Percentiles rank a stretch among this genome's conserved stretches.
Evolutionary conservation across 108 stramenopile genomes (phyloP).

Genomic region (Pseudonitzschia multiseries): DNA sequence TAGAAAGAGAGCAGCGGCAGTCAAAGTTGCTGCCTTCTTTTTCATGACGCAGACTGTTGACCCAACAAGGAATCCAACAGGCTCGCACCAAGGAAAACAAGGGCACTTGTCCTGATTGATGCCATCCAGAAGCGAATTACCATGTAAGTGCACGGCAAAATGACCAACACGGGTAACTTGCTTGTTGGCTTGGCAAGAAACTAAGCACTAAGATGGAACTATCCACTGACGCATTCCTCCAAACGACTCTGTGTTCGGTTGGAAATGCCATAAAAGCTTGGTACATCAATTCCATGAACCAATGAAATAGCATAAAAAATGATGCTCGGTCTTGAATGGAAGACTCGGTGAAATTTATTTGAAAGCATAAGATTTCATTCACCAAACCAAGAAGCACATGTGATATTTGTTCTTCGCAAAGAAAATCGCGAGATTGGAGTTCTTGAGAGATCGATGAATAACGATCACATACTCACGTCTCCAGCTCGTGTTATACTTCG

Average conservation of each 20-base stretch:
- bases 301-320: constrained; percentile 73
- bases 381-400: constrained; percentile 58
- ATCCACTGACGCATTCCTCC: constrained; percentile 63
- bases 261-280: constrained; percentile 73
- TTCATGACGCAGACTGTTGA: constrained; percentile 64
- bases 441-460: constrained; percentile 64
- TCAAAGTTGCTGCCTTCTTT: constrained; percentile 57
- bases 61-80: constrained; percentile 64
- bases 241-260: constrained; percentile 61
- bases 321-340: constrained; percentile 51
- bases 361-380: constrained; percentile 58
- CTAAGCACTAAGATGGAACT: constrained; percentile 71
- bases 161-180: constrained; percentile 55
- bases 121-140: constrained; percentile 71
- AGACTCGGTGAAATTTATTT: constrained; percentile 56
- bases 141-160: constrained; percentile 64
- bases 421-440: constrained; percentile 67
- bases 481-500: constrained; percentile 65
- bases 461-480: constrained; percentile 55
- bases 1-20: constrained; percentile 42
- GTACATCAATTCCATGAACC: constrained; percentile 78
- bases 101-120: constrained; percentile 44
- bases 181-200: constrained; percentile 71
- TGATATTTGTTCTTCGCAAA: constrained; percentile 65
- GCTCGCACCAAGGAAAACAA: constrained; percentile 55